Base-by-base conservation (phyloP, 306 rosid genomes). In the Vigna trinervia region DNA sequence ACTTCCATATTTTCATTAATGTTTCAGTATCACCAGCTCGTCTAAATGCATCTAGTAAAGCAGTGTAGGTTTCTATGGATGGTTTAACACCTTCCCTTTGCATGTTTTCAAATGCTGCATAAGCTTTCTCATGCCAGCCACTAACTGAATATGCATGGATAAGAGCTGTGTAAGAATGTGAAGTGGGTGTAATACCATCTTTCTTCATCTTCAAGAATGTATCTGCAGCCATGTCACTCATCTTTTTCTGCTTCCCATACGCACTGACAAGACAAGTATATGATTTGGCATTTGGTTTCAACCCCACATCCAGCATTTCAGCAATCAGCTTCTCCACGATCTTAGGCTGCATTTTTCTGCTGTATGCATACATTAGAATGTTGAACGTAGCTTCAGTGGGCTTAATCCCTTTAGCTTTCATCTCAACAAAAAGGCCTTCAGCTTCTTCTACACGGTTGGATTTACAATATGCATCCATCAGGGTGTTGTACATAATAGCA, bases 51-150 rank as follows among this genome's bases (percentile, higher is more conserved):
- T 94, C 96, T 36, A 94, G 88, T 38, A 94, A 84, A 67, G 97
- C 87, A 39, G 93, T 94, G 81, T 86, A 94, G 36, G 97, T 94
- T 88, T 92, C 98, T 73, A 94, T 83, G 47, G 97, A 89, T 46
- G 98, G 98, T 81, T 85, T 87, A 71, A 89, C 60, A 45, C 90
- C 87, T 80, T 90, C 93, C 70, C 73, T 84, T 78, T 66, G 81
- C 98, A 94, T 92, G 82, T 88, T 87, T 78, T 94, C 92, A 74
- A 90, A 94, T 51, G 92, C 85, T 1, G 58, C 71, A 77, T 90
- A 87, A 58, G 98, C 97, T 89, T 92, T 94, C 89, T 92, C 92
- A 38, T 90, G 95, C 97, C 95, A 90, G 62, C 96, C 97, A 47
- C 86, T 77, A 52, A 89, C 83, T 1, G 97, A 90, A 92, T 83